phyloP scores from a whole-genome alignment of 2,329 filamentous ascomycete genomes.

The Hymenoscyphus linearis region DNA sequence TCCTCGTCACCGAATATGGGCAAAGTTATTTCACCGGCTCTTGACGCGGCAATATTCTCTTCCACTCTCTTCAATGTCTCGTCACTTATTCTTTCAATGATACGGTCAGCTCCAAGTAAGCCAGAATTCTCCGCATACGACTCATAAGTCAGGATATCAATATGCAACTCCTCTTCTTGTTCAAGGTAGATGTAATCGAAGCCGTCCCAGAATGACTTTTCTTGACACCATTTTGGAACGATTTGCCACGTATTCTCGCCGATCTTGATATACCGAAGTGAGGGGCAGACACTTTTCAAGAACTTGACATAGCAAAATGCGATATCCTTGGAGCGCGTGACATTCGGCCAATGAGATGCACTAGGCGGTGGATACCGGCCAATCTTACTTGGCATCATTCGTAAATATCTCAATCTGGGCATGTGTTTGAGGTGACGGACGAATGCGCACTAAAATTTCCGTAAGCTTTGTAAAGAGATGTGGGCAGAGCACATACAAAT shows the following conservation, averaged over 20 bases:
- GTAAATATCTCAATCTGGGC: constrained; percentile 7
- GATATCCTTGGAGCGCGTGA: constrained; percentile 5
- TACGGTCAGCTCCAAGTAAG: background rate
- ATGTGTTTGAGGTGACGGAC: constrained; percentile 2
- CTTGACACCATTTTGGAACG: background rate
- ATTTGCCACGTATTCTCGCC: constrained; percentile 10
- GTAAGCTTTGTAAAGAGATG: background rate
- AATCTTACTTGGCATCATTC: constrained; percentile 1
- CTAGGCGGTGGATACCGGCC: constrained; percentile 8
- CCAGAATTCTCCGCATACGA: background rate
- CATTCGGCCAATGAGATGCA: constrained; percentile 7
- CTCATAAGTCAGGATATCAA: background rate
- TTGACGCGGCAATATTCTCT: background rate
- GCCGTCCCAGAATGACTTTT: background rate
- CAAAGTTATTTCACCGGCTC: too few species aligned
- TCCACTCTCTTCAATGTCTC: background rate
- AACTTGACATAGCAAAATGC: constrained; percentile 11
- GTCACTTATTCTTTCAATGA: background rate
- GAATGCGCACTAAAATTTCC: constrained; percentile 8
- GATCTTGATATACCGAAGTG: constrained; percentile 12
- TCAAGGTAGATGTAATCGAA: background rate
- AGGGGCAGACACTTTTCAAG: constrained; percentile 11
- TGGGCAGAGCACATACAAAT: constrained; percentile 7
- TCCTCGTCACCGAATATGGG: too few species aligned
- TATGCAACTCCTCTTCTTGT: background rate